These are phyloP conservation scores for Boletus edulis DNA, from an alignment of 768 basidiomycete species.

Conservation along the genomic window DNA sequence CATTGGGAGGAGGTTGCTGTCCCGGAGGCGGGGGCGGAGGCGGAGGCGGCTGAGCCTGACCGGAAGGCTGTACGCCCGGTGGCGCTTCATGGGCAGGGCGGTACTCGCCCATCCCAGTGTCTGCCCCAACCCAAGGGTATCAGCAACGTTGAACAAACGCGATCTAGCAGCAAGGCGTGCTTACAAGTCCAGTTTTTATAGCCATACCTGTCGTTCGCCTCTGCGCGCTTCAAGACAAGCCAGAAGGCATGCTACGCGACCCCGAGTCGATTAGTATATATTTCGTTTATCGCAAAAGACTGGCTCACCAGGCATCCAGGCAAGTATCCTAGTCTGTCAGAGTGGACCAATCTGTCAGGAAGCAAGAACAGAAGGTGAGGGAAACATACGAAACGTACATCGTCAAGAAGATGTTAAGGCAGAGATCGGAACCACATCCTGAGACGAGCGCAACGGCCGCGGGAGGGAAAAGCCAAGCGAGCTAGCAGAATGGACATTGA, in stretches of 20 bases:
- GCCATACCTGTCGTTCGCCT: slow-evolving; percentile 59
- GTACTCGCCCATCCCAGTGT: slow-evolving; percentile 23
- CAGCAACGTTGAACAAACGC: background rate
- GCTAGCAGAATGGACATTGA: slow-evolving; percentile 36
- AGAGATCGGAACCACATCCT: slow-evolving; percentile 79
- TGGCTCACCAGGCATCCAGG: slow-evolving; percentile 53
- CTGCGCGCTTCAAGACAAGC: slow-evolving; percentile 80
- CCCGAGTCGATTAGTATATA: background rate
- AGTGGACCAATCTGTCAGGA: background rate
- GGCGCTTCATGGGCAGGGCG: background rate
- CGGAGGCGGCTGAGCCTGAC: background rate
- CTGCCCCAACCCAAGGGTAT: background rate
- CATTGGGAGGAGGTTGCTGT: background rate
- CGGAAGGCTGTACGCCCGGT: background rate
- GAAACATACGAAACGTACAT: slow-evolving; percentile 60
- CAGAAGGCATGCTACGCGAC: slow-evolving; percentile 69
- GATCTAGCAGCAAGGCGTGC: background rate
- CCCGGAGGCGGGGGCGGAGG: background rate
- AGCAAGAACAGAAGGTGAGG: background rate
- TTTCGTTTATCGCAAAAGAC: background rate
- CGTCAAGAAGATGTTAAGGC: slow-evolving; percentile 78
- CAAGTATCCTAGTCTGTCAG: slow-evolving; percentile 63
- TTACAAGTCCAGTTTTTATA: slow-evolving; percentile 25
- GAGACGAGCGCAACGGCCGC: slow-evolving; percentile 71
- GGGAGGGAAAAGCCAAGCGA: slow-evolving; percentile 76